These are phyloP conservation scores for Periconia sp. DNA, from an alignment of 2,329 filamentous ascomycete species.

Conservation along the genomic window DNA sequence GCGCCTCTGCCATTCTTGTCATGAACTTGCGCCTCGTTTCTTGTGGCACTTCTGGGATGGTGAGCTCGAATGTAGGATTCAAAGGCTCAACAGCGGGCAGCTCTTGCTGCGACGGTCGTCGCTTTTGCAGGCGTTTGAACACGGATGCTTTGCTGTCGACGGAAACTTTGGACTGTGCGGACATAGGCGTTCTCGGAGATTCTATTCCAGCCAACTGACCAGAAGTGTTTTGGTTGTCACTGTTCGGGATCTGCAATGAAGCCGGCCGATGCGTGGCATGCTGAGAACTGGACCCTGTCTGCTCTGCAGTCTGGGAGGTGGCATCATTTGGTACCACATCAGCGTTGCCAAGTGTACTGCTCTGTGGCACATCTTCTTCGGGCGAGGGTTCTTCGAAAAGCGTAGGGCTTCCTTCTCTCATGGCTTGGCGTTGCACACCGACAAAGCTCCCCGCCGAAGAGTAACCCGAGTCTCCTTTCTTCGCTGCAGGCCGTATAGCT, in stretches of 20 bases:
- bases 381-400: constrained; percentile 11
- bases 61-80: constrained; percentile 29
- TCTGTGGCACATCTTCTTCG: constrained; percentile 5
- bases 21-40: constrained; percentile 39
- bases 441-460: constrained; percentile 40
- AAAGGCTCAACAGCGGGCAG: constrained; percentile 35
- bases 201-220: neutral
- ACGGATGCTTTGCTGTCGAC: constrained; percentile 20
- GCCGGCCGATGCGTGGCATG: neutral
- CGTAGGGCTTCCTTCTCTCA: constrained; percentile 12
- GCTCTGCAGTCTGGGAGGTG: neutral
- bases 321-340: neutral
- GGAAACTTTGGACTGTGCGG: constrained; percentile 20
- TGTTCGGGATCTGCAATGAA: neutral
- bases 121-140: constrained; percentile 35
- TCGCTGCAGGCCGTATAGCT: constrained; percentile 22
- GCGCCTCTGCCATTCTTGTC: constrained; percentile 36
- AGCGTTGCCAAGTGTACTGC: neutral
- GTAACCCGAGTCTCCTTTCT: constrained; percentile 43
- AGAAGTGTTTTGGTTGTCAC: neutral
- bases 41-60: constrained; percentile 36
- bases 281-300: neutral
- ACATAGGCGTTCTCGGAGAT: constrained; percentile 22
- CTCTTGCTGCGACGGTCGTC: constrained; percentile 27
- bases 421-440: constrained; percentile 6